Percentiles rank a stretch among this genome's conserved stretches.
Evolutionary conservation across 345 rosid genomes (phyloP).

Genomic region (Hibiscus tridactylites): DNA sequence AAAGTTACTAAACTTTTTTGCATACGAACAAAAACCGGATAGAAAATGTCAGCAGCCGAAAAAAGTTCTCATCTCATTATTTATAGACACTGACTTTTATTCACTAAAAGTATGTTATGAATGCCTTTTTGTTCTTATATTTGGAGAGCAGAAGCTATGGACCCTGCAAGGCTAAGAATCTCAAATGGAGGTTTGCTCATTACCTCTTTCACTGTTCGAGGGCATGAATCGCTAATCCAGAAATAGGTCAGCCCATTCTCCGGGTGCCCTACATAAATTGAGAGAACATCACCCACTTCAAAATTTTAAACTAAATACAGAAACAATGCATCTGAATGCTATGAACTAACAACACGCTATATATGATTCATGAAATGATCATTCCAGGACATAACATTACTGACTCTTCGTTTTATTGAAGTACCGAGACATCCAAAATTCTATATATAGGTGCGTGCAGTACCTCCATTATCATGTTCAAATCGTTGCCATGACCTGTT

Average conservation of each 20-base stretch:
- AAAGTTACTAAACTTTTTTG: not conserved
- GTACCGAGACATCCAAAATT: not conserved
- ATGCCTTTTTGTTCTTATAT: slow-evolving; percentile 19
- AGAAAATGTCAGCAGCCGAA: not conserved
- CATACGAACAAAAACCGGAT: not conserved
- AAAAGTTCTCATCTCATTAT: not conserved
- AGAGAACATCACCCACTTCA: not conserved
- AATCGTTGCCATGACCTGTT: slow-evolving; percentile 83
- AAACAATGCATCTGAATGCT: too few species aligned
- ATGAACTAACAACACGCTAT: too few species aligned
- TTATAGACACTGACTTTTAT: not conserved
- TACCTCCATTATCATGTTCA: slow-evolving; percentile 77
- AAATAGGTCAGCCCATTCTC: slow-evolving; percentile 67
- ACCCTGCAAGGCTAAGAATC: slow-evolving; percentile 75
- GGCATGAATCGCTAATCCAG: slow-evolving; percentile 97
- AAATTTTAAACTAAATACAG: not conserved
- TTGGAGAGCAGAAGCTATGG: slow-evolving; percentile 84
- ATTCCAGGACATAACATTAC: too few species aligned
- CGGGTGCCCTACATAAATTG: slow-evolving; percentile 43
- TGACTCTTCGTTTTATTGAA: too few species aligned
- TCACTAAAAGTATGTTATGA: not conserved
- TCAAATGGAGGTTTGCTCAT: slow-evolving; percentile 64
- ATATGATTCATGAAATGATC: too few species aligned
- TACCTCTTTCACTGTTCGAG: slow-evolving; percentile 69
- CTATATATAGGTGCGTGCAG: not conserved